A percentile compares a stretch with the other conserved stretches of the same genome.
Evolutionary conservation across 1,284 basidiomycete genomes (phyloP).

Genomic region (Neotropicomus parvogracilis): DNA sequence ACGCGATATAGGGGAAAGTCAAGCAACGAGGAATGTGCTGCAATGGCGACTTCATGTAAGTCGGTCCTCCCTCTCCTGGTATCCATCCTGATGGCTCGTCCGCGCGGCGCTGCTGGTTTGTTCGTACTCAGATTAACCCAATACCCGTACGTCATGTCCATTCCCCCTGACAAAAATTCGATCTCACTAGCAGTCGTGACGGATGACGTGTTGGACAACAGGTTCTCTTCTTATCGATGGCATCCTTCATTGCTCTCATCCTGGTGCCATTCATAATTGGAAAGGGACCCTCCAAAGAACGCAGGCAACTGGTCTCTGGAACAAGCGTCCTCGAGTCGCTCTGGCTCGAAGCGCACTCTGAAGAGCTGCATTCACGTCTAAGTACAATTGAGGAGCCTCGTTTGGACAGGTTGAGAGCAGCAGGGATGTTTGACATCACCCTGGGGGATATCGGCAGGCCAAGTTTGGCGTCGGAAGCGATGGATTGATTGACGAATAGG

Average conservation of each 20-base stretch:
- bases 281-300: background rate
- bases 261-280: background rate
- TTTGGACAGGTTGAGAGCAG: background rate
- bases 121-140: background rate
- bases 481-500: background rate
- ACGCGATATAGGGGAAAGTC: background rate
- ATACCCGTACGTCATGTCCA: background rate
- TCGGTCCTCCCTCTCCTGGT: background rate
- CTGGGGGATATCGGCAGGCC: background rate
- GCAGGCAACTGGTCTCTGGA: background rate
- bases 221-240: background rate
- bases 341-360: background rate
- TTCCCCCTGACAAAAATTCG: no score
- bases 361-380: background rate
- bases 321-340: slow-evolving; percentile 2
- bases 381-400: background rate
- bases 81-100: background rate
- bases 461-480: background rate
- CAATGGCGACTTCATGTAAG: slow-evolving; percentile 1
- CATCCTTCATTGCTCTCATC: background rate
- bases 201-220: background rate
- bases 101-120: background rate
- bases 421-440: background rate
- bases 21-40: background rate
- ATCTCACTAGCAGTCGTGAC: background rate